phyloP scores from a whole-genome alignment of 2,329 filamentous ascomycete species.

The Nigrograna mackinnonii region DNA sequence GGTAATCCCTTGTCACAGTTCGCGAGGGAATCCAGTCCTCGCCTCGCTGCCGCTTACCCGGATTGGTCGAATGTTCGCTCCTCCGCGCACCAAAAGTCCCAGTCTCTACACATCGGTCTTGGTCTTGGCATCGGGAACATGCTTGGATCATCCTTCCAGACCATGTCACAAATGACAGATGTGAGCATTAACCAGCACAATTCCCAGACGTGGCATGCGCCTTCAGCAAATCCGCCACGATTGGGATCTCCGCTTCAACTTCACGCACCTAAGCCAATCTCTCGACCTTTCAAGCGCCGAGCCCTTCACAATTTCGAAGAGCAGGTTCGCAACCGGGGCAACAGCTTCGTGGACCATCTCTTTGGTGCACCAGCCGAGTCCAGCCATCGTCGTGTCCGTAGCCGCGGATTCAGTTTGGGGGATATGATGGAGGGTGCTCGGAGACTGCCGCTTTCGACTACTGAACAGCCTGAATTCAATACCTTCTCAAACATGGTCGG shows the following conservation, averaged over 20 bases:
- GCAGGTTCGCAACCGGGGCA: slow-evolving; percentile 35
- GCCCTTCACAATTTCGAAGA: slow-evolving; percentile 60
- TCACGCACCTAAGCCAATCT: slow-evolving; percentile 54
- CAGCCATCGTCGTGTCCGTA: slow-evolving; percentile 60
- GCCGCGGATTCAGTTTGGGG: slow-evolving; percentile 64
- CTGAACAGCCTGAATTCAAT: slow-evolving; percentile 45
- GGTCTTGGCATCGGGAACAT: slow-evolving; percentile 45
- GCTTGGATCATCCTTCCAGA: slow-evolving; percentile 49
- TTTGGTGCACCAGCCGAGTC: slow-evolving; percentile 53
- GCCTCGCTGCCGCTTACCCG: slow-evolving; percentile 34
- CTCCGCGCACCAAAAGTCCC: slow-evolving; percentile 56
- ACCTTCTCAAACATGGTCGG: slow-evolving; percentile 26
- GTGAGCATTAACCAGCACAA: slow-evolving; percentile 27
- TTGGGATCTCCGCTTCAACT: slow-evolving; percentile 60
- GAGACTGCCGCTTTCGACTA: slow-evolving; percentile 59
- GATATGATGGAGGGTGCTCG: slow-evolving; percentile 56
- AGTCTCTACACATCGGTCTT: slow-evolving; percentile 52
- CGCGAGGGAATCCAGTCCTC: slow-evolving; percentile 38
- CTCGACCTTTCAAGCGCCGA: slow-evolving; percentile 61
- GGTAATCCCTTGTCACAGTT: slow-evolving; percentile 53
- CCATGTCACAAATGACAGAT: slow-evolving; percentile 32
- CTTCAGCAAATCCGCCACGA: slow-evolving; percentile 25
- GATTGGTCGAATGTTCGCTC: slow-evolving; percentile 50
- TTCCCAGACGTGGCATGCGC: slow-evolving; percentile 38
- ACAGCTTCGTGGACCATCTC: slow-evolving; percentile 48